Evolutionary conservation across 352 stramenopile genomes (phyloP).

Genomic region (Pythium plurisporium): DNA sequence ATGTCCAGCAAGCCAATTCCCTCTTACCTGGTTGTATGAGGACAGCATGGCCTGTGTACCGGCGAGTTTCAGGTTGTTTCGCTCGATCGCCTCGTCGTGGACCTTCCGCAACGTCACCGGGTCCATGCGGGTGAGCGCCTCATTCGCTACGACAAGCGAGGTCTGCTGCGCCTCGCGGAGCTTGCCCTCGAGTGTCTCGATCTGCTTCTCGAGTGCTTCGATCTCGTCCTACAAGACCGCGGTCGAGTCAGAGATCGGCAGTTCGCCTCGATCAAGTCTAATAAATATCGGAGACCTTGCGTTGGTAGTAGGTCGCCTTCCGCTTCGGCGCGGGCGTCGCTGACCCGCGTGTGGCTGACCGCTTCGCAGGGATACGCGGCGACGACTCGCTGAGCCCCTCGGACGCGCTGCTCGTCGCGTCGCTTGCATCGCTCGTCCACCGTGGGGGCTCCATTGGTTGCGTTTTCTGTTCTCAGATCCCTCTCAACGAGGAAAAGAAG

Average conservation of each 20-base stretch:
- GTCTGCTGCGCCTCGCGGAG: neutral
- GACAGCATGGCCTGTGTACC: conserved; percentile 11
- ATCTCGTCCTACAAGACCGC: conserved; percentile 5
- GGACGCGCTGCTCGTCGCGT: conserved; percentile 8
- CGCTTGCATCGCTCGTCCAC: no score
- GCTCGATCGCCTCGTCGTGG: neutral
- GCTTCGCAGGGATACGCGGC: neutral
- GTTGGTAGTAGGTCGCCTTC: conserved; percentile 21
- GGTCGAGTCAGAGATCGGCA: neutral
- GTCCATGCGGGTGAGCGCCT: neutral
- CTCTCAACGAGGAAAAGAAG: no score
- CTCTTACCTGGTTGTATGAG: conserved; percentile 3
- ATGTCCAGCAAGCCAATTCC: neutral
- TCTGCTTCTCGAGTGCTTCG: conserved; percentile 10
- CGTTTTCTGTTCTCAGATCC: no score
- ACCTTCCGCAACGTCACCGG: neutral
- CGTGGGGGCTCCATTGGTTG: no score
- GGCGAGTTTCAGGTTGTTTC: neutral
- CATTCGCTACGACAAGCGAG: neutral
- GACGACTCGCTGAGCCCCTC: neutral
- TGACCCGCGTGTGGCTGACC: neutral
- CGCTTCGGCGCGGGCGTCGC: conserved; percentile 3
- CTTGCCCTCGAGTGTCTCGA: conserved; percentile 10
- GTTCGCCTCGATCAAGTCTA: no score
- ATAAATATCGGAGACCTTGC: conserved; percentile 7